These are phyloP conservation scores for Willaertia magna DNA, from an alignment of 208 protist species.

Conservation along the genomic window DNA sequence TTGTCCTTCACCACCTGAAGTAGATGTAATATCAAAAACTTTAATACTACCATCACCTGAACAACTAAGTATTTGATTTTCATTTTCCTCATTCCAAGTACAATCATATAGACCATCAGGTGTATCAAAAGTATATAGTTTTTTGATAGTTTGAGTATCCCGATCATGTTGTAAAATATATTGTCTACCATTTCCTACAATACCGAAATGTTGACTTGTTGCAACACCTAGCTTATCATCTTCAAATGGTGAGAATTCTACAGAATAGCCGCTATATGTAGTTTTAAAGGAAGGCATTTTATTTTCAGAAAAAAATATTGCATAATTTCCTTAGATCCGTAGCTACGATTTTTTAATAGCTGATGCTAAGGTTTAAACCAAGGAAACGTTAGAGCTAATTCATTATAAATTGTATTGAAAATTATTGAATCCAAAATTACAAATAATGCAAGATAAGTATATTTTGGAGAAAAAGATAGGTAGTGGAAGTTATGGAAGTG, in stretches of 20 bases:
- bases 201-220: conserved; percentile 24
- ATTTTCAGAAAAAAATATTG: too few species aligned
- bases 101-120: conserved; percentile 28
- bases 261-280: conserved; percentile 12
- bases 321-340: too few species aligned
- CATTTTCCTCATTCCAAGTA: conserved; percentile 25
- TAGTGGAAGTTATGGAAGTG: conserved; percentile 10
- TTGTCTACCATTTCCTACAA: conserved; percentile 21
- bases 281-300: conserved; percentile 9
- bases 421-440: too few species aligned
- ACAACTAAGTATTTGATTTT: conserved; percentile 11
- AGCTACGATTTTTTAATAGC: too few species aligned
- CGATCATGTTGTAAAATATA: not conserved
- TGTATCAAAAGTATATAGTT: conserved; percentile 1
- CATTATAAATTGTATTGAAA: too few species aligned
- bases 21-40: conserved; percentile 19
- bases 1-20: not conserved
- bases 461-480: conserved; percentile 10
- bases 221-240: conserved; percentile 22
- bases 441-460: too few species aligned
- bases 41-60: conserved; percentile 20
- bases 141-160: not conserved
- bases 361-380: too few species aligned
- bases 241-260: conserved; percentile 25
- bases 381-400: too few species aligned